These are phyloP conservation scores for Starmerella sp. DNA, from an alignment of 805 yeast species.

Conservation along the genomic window DNA sequence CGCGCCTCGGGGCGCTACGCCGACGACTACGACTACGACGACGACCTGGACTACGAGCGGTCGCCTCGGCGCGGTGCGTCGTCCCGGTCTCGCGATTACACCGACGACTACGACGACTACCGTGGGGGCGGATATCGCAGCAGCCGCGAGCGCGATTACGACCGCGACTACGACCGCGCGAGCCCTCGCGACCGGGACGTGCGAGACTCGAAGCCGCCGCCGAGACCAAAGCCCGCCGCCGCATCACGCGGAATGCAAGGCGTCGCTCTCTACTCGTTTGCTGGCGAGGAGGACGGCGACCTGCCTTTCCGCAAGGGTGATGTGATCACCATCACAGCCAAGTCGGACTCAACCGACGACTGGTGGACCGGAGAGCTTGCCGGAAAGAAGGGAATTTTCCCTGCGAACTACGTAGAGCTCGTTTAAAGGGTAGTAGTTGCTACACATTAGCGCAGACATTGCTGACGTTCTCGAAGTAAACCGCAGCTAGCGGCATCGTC, in stretches of 20 bases:
- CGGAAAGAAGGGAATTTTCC: conserved; percentile 84
- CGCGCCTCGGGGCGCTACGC: conserved; percentile 15
- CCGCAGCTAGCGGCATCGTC: not conserved
- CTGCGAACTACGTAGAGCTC: conserved; percentile 90
- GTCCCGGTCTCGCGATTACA: conserved; percentile 13
- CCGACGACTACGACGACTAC: conserved; percentile 20
- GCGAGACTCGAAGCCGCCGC: conserved; percentile 5
- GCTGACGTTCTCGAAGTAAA: not conserved
- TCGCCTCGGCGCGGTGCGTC: conserved; percentile 6
- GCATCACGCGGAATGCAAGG: conserved; percentile 53
- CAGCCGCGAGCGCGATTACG: conserved; percentile 15
- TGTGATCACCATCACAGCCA: conserved; percentile 72
- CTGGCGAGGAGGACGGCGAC: conserved; percentile 91
- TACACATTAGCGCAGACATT: not conserved
- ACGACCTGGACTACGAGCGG: conserved; percentile 17
- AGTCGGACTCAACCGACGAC: conserved; percentile 80
- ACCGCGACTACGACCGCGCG: conserved; percentile 19
- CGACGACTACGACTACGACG: conserved; percentile 21
- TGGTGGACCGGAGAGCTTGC: conserved; percentile 97
- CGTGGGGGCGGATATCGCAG: not conserved
- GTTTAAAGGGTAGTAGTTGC: conserved; percentile 30
- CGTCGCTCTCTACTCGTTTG: conserved; percentile 76
- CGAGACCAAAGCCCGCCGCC: conserved; percentile 6
- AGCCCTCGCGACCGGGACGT: conserved; percentile 31
- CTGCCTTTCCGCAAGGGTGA: conserved; percentile 91